Evolutionary conservation across 768 basidiomycete genomes (phyloP).

Genomic region (Leccinum longicurvipes): DNA sequence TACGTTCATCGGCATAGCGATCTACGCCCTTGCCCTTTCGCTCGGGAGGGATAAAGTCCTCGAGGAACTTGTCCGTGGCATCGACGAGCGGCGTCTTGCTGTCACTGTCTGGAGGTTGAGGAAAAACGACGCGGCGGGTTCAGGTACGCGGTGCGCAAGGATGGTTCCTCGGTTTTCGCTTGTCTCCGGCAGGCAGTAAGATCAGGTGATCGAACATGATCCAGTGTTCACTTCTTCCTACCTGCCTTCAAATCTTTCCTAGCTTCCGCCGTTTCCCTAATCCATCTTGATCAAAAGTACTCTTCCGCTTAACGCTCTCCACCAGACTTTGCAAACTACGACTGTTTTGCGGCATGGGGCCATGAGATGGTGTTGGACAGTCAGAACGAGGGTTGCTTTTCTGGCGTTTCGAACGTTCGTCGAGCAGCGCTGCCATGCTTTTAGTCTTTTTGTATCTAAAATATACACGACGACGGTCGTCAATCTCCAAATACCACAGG

Average conservation of each 20-base stretch:
- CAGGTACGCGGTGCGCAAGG: not conserved
- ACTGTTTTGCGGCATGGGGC: conserved; percentile 3
- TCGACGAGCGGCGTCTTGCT: no score
- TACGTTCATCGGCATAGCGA: no score
- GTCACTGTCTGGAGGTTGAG: no score
- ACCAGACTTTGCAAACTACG: conserved; percentile 64
- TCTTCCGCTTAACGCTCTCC: conserved; percentile 86
- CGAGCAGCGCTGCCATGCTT: conserved; percentile 79
- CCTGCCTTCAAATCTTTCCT: conserved; percentile 7
- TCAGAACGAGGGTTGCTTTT: conserved; percentile 28
- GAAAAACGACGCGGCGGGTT: not conserved
- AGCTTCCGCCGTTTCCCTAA: conserved; percentile 41
- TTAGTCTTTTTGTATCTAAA: conserved; percentile 89
- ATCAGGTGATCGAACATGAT: not conserved
- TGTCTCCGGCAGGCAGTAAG: not conserved
- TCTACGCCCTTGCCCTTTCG: no score
- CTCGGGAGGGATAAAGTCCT: no score
- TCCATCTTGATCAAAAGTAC: conserved; percentile 28
- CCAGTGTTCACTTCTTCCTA: not conserved
- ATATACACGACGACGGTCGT: not conserved
- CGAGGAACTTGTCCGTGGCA: no score
- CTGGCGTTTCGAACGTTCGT: conserved; percentile 75
- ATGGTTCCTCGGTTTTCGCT: not conserved
- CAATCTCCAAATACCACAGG: not conserved
- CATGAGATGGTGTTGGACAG: not conserved